These are phyloP conservation scores for Rhodotorula sp. DNA, from an alignment of 1,284 basidiomycete species.

Conservation along the genomic window DNA sequence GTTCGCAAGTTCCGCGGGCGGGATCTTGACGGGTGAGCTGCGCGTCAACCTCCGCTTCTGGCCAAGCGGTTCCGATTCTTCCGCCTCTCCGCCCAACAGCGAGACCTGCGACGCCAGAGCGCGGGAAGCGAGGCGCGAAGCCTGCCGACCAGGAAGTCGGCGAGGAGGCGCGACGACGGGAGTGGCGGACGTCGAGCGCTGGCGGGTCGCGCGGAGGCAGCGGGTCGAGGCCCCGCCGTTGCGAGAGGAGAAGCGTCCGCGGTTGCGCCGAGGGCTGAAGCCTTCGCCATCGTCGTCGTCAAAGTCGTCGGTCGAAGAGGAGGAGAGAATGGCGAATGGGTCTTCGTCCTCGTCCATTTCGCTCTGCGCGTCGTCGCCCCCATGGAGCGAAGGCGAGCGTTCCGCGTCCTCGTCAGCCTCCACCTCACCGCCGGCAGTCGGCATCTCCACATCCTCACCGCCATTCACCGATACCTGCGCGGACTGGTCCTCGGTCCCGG, in stretches of 20 bases:
- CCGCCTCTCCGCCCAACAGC: not conserved
- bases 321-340: not conserved
- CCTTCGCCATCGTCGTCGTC: slow-evolving; percentile 11
- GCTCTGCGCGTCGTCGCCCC: not conserved
- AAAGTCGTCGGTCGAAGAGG: slow-evolving; percentile 7
- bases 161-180: not conserved
- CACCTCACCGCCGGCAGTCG: not conserved
- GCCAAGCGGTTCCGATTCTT: not conserved
- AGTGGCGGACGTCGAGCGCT: not conserved
- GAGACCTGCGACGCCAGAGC: not conserved
- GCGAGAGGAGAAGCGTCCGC: not conserved
- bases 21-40: too few species aligned
- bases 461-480: not conserved
- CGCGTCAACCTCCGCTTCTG: too few species aligned
- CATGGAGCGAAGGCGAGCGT: not conserved
- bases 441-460: not conserved
- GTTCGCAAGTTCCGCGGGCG: too few species aligned
- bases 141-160: not conserved
- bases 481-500: not conserved
- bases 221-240: not conserved
- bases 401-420: not conserved
- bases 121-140: not conserved
- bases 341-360: slow-evolving; percentile 2
- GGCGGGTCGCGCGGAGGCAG: not conserved
- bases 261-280: not conserved